Evolutionary conservation across 306 rosid genomes (phyloP), one percentile per base, ranked within the genome.

Genomic region (Quillaja saponaria): DNA sequence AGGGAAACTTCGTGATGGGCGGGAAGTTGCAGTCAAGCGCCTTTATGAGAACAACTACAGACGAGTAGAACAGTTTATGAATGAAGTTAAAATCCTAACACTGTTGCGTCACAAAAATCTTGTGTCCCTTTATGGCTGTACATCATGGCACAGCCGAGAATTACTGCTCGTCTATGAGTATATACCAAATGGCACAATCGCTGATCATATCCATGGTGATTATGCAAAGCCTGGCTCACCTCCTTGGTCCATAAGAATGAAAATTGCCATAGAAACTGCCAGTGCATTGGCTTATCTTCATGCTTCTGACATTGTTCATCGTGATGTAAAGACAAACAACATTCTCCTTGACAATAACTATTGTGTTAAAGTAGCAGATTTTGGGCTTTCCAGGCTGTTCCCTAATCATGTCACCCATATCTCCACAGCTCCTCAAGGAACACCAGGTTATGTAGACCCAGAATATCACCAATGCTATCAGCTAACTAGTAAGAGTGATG

Each of bases 11-110:
- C 67, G 35, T 34, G 97, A 90, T 64, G 90, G 91, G 33, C 69
- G 91, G n/a, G 97, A 90, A 80, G 97, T 87, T 57, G 92, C 95
- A 28, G 80, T 90, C 49, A 90, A 87, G 67, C 80, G 78, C 58
- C 66, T 90, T 12, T 85, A 72, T 8, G 77, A 85, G 62, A 86
- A 85, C 64, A 87, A 78, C 54, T 73, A 74, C 58, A 77, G 49
- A 71, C 71, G 81, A 10, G 78, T 72, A 6, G 80, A 85, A 37
- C 90, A 87, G 16, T 87, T 87, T 50, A 64, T 72, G 55, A 87
- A 84, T 60, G 97, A 87, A 72, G 64, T 90, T 9, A 42, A 75
- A 66, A 73, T 90, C 56, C 80, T 90, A 2, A 68, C 88, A n/a
- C 65, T 83, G 2, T 39, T 90, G 49, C 85, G 84, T 71, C 95